Percentiles rank a stretch among this genome's conserved stretches.
These are phyloP conservation scores for Coemansia sp. DNA, from an alignment of 192 early-diverging fungal genomes.

Conservation along the genomic window DNA sequence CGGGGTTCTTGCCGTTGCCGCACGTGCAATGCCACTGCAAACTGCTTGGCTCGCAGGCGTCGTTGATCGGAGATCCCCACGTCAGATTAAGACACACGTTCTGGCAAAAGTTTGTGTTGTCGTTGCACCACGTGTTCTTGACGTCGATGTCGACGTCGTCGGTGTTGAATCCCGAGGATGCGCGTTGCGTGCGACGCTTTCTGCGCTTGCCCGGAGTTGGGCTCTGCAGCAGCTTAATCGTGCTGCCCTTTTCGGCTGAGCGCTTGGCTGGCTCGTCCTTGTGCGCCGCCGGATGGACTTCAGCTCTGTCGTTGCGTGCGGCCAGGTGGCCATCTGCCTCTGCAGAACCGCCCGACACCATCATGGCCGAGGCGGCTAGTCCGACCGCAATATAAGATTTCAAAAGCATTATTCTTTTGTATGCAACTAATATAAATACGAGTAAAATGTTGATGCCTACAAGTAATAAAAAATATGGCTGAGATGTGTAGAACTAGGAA, in stretches of 20 bases:
- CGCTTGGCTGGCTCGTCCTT: neutral
- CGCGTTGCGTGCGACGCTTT: slow-evolving; percentile 29
- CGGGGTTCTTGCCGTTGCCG: slow-evolving; percentile 55
- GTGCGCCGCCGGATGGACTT: neutral
- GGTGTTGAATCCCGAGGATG: slow-evolving; percentile 36
- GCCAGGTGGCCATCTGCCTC: neutral
- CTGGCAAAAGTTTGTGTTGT: slow-evolving; percentile 56
- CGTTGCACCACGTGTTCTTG: slow-evolving; percentile 53
- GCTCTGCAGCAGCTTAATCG: slow-evolving; percentile 24
- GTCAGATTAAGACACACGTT: slow-evolving; percentile 58
- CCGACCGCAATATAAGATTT: slow-evolving; percentile 25
- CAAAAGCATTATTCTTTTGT: slow-evolving; percentile 24
- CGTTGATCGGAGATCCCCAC: slow-evolving; percentile 49
- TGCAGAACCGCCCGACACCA: slow-evolving; percentile 10
- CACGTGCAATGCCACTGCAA: slow-evolving; percentile 55
- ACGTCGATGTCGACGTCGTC: slow-evolving; percentile 40
- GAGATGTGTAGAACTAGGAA: neutral
- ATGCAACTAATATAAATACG: neutral
- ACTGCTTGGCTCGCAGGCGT: slow-evolving; percentile 43
- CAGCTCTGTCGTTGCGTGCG: neutral
- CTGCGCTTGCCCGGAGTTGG: slow-evolving; percentile 17
- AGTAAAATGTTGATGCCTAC: neutral
- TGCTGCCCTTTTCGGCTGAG: slow-evolving; percentile 9
- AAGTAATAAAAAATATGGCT: neutral
- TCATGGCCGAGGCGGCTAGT: slow-evolving; percentile 23